Conservation (phyloP, 2,329 filamentous ascomycete genomes). For the Septoria petroselini region DNA sequence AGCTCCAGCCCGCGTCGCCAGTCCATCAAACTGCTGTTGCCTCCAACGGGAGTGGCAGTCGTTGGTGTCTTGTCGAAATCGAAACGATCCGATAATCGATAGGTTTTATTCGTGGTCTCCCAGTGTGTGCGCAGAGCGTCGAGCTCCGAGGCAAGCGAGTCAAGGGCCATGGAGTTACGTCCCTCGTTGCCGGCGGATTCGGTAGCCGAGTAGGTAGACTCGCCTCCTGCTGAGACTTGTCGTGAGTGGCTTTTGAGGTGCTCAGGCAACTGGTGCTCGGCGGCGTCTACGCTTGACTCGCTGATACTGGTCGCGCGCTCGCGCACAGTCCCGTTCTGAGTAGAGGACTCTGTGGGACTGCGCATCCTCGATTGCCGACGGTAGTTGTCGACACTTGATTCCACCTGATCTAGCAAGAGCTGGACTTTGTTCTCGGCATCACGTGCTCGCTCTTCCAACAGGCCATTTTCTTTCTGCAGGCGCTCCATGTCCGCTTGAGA, state of each 20-base stretch:
- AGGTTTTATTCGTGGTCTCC: slow-evolving; percentile 94
- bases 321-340: slow-evolving; percentile 36
- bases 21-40: slow-evolving; percentile 72
- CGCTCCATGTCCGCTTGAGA: slow-evolving; percentile 70
- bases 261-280: slow-evolving; percentile 28
- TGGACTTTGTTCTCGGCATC: slow-evolving; percentile 94
- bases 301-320: slow-evolving; percentile 51
- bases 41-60: slow-evolving; percentile 28
- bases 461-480: slow-evolving; percentile 74
- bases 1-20: slow-evolving; percentile 75
- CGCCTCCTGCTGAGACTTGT: slow-evolving; percentile 61
- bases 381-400: slow-evolving; percentile 90
- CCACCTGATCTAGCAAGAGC: slow-evolving; percentile 89
- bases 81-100: slow-evolving; percentile 86
- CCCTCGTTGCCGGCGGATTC: slow-evolving; percentile 22
- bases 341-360: slow-evolving; percentile 27
- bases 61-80: slow-evolving; percentile 56
- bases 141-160: slow-evolving; percentile 87
- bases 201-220: slow-evolving; percentile 49
- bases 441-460: slow-evolving; percentile 76
- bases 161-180: slow-evolving; percentile 54
- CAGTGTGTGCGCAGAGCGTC: slow-evolving; percentile 87
- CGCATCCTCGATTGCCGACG: slow-evolving; percentile 65
- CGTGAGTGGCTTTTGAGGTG: slow-evolving; percentile 49
- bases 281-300: slow-evolving; percentile 39